Evolutionary conservation across 116 monocot species (phyloP), one percentile per base, ranked within the genome.

Genomic region (Dioscorea cayenensis): DNA sequence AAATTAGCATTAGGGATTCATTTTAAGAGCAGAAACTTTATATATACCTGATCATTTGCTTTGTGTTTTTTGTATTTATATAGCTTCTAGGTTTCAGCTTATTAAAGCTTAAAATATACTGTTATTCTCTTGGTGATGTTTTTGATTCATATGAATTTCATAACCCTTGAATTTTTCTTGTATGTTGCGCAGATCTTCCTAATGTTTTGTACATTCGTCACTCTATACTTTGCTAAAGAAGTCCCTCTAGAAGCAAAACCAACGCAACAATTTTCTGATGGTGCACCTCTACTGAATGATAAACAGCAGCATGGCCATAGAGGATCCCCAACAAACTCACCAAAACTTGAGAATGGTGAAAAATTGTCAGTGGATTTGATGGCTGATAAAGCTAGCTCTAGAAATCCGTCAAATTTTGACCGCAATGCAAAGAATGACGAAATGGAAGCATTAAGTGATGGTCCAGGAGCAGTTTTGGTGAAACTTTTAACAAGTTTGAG

Each of bases 401-500:
- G 81, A 55, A 66, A 72, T 66, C 62, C 60, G 49, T 66, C 43
- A 28, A 14, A 71, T 67, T 71, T 64, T 18, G 61, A 81, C 19
- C 62, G 66, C 4, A 77, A 78, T 55, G 64, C 32, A 12, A 80
- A 79, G 14, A 73, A 71, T 5, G 81, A 79, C 14, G 66, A 78
- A 59, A 37, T 52, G 37, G 84, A 83, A 80, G 65, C 25, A 11
- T 77, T 90, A 71, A 78, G 76, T 73, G 75, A 83, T 86, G 86
- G 86, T 13, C 93, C 94, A 38, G 84, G 79, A 76, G 85, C 90
- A 66, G 97, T 97, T 55, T 65, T 97, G 70, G 94, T 97, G 23
- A 90, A 97, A 64, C 80, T 97, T 70, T 72, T 97, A 50, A 97
- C 94, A 49, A 93, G 97, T 77, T 73, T 97, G 79, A 93, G 97